Base-by-base conservation (phyloP, 257 asterid species). In the Lycium barbarum region DNA sequence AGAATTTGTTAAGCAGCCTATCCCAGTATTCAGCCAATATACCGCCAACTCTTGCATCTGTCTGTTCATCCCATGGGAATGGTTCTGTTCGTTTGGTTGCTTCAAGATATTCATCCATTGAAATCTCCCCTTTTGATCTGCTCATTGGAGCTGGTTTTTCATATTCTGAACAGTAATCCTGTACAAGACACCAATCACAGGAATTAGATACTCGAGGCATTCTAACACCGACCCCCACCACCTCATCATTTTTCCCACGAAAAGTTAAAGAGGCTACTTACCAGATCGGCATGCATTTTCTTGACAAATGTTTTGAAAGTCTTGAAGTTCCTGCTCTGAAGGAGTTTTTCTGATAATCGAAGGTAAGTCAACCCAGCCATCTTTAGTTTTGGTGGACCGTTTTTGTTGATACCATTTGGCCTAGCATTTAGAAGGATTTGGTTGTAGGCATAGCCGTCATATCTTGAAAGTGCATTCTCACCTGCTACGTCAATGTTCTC, bases 281-380 rank as follows among this genome's bases (percentile, higher is more conserved):
- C 97, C 92, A 81, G 92, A 86, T 91, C 91, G 61, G 97, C 97
- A 33, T 94, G 98, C 94, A 94, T 94, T 87, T 91, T 93, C 87
- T 89, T 90, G 55, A 93, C 97, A 82, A 94, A 94, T 26, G 58
- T 67, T 84, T 85, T 86, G 76, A 94, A 94, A 43, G 91, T 86
- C 35, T 47, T 86, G 87, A 93, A 89, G 73, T 94, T 93, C 55
- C 79, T 86, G 0, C 59, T 79, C 49, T 83, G 53, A 2, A 92
- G 85, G 17, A 94, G 83, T 13, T 91, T 86, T 13, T 92, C 92
- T 2, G 94, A 80, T 79, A 91, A 83, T 15, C 98, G 95, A 22
- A 94, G 97, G 86, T 90, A 92, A 38, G 97, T 91, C 20, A 94
- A 3, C 40, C 94, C 97, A 10, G 89, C 91, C 95, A 94, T 88